Evolutionary conservation across 2,329 filamentous ascomycete species (phyloP), one percentile per base, ranked within the genome.

Genomic region (Calonectria pteridis): DNA sequence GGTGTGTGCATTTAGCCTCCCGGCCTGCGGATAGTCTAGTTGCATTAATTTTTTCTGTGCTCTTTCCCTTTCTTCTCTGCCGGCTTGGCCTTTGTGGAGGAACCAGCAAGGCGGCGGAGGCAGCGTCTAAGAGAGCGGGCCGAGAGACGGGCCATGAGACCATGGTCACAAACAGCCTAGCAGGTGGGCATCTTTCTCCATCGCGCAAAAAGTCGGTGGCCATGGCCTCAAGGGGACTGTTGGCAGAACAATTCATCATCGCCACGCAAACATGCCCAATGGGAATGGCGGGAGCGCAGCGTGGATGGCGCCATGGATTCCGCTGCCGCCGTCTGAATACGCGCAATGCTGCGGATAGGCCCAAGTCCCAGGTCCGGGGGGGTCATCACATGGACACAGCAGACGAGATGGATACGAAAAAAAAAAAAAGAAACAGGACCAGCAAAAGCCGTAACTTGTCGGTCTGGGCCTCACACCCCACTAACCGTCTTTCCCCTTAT

Each of bases 301-400:
- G 46, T 58, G n/a, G 51, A 35, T 67, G 26, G 40, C 29, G 11
- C 53, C 20, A 43, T 67, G 67, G 29, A 49, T 53, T 31, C 28
- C 28, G 40, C 26, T 67, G 51, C 51, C 67, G 28, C 53, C 51
- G 50, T 29, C 18, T 43, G 29, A 20, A 50, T 66, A 37, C 63
- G 55, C 55, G 55, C 55, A 59, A 59, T 35, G 55, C 55, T 59
- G 55, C 55, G 55, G 55, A 59, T 59, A 59, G 55, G 55, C 13
- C 55, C 31, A 59, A 35, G 55, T 59, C 55, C 26, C n/a, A 31
- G 55, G 55, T 14, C 33, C 31, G 35, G 35, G 35, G 31, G 59
- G 59, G 53, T 59, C 28, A 51, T 72, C 71, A 72, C 71, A 69
- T 69, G 71, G 66, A n/a, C 37, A 55, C n/a, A 58, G 29, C 37